Evolutionary conservation across 306 rosid species (phyloP), one percentile per base, ranked within the genome.

Genomic region (Acacia acuminata): DNA sequence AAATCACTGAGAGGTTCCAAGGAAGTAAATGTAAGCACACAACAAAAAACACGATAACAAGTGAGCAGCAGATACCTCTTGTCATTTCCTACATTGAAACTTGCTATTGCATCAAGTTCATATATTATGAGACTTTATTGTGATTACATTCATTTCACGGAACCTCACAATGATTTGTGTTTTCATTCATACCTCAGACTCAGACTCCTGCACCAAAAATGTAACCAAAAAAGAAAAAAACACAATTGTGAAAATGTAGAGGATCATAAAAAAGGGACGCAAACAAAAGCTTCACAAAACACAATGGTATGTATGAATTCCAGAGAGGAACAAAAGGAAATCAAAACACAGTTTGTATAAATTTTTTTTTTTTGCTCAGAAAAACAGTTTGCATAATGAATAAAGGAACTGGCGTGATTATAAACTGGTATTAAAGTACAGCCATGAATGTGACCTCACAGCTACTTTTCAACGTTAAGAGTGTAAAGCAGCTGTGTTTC

Each of bases 361-460:
- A n/a, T n/a, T 27, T 27, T 27, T 27, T 27, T 27, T 27, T 27
- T 27, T 27, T 0, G 27, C 1, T 27, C 1, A 27, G 27, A 27
- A 27, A 27, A 27, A 27, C 27, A 27, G 17, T 7, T 20, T 58
- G 27, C 9, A 20, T 0, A n/a, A 89, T 82, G 85, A 88, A 86
- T 58, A 22, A 3, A 78, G 83, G 85, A 70, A 76, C 80, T 78
- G 40, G 51, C 38, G 45, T 44, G 84, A 77, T 71, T 81, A 81
- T 78, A 65, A 81, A 79, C 86, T 61, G 50, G 78, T 51, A 76
- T 63, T 85, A 92, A 87, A 84, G 75, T 92, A 85, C 92, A 78
- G 55, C 76, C 74, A 64, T 32, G 79, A 56, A 75, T 82, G 94
- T 83, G 92, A 93, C 92, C 73, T 88, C 77, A 84, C 96, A 90